phyloP scores from a whole-genome alignment of 163 green algal species.

The Scenedesmus sp. region DNA sequence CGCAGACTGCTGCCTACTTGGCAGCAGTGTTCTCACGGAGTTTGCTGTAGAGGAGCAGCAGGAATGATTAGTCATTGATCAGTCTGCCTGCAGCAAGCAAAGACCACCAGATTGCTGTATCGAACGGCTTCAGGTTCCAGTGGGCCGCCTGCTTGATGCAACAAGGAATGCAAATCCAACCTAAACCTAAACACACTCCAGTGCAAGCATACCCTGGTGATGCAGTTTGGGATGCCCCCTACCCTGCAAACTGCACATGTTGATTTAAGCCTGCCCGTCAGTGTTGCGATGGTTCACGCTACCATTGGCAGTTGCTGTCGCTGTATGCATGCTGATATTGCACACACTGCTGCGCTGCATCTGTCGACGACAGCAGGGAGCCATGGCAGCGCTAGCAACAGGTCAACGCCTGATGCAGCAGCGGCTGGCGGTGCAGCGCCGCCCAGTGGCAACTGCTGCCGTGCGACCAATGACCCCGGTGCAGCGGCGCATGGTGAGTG shows the following conservation, averaged over 20 bases:
- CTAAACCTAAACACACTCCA: not conserved
- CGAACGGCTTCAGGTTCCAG: not conserved
- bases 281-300: not conserved
- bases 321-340: not conserved
- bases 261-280: not conserved
- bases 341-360: not conserved
- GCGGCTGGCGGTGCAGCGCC: not conserved
- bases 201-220: not conserved
- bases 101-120: not conserved
- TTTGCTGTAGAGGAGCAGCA: not conserved
- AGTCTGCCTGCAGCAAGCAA: not conserved
- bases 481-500: not conserved
- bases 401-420: not conserved
- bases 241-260: not conserved
- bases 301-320: not conserved
- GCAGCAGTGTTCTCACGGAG: not conserved
- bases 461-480: not conserved
- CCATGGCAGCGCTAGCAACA: not conserved
- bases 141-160: not conserved
- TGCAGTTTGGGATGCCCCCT: not conserved
- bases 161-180: not conserved
- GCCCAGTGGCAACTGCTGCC: not conserved
- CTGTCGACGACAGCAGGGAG: not conserved
- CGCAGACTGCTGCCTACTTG: not conserved
- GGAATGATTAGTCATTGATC: not conserved